Percentiles rank a stretch among this genome's conserved stretches.
These are phyloP conservation scores for Amylocarpus encephaloides DNA, from an alignment of 2,329 filamentous ascomycete species.

Conservation along the genomic window DNA sequence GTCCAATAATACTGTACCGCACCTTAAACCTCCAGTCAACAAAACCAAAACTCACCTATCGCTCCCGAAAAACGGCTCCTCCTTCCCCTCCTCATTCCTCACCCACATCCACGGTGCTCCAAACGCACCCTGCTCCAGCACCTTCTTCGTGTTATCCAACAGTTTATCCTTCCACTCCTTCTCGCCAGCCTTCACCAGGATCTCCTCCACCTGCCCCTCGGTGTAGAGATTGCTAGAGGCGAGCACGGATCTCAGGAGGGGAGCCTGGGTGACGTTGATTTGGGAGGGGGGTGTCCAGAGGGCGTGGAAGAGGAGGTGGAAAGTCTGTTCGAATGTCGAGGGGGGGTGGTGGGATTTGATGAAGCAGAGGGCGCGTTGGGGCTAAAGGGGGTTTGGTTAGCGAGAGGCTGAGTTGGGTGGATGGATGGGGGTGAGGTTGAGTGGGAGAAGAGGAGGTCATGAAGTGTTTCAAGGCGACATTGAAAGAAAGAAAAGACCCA, in stretches of 20 bases:
- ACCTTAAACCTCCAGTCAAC: not conserved
- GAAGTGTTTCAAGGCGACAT: no score
- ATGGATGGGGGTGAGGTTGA: no score
- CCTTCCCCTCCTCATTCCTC: slow-evolving; percentile 47
- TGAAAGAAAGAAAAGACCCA: no score
- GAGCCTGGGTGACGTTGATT: slow-evolving; percentile 52
- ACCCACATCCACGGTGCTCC: slow-evolving; percentile 74
- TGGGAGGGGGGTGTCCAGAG: slow-evolving; percentile 55
- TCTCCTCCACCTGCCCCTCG: slow-evolving; percentile 44
- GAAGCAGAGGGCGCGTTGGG: slow-evolving; percentile 60
- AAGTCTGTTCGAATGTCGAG: slow-evolving; percentile 45
- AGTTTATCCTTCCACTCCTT: slow-evolving; percentile 48
- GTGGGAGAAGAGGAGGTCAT: no score
- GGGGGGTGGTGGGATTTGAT: slow-evolving; percentile 53
- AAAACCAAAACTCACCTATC: slow-evolving; percentile 46
- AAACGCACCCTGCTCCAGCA: slow-evolving; percentile 61
- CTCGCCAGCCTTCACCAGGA: slow-evolving; percentile 46
- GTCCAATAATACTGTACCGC: not conserved
- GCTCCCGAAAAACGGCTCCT: slow-evolving; percentile 71
- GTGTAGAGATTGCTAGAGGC: slow-evolving; percentile 37
- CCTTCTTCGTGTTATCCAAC: slow-evolving; percentile 52
- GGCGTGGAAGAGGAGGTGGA: slow-evolving; percentile 48
- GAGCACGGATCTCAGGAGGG: slow-evolving; percentile 42
- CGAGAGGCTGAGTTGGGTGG: not conserved
- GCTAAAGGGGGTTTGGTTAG: slow-evolving; percentile 33